Evolutionary conservation across 805 yeast genomes (phyloP).

Genomic region (Hanseniaspora guilliermondii): DNA sequence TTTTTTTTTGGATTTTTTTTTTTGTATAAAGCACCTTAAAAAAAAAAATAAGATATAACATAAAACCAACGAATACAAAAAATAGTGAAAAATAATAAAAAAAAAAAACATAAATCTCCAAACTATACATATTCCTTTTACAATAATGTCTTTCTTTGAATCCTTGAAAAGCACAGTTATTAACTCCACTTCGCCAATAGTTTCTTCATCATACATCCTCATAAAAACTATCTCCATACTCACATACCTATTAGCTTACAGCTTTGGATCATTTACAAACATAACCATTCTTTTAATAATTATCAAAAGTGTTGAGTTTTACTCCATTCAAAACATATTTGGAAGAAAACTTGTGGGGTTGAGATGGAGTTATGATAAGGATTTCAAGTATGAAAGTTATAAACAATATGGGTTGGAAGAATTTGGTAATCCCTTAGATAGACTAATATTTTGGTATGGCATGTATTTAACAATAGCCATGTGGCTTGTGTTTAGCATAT

Average conservation of each 20-base stretch:
- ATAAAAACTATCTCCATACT: conserved; percentile 26
- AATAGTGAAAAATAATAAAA: neutral
- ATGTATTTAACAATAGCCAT: conserved; percentile 60
- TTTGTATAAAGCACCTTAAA: neutral
- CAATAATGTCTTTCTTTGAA: neutral
- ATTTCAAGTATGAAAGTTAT: conserved; percentile 26
- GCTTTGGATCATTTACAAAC: conserved; percentile 22
- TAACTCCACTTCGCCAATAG: conserved; percentile 27
- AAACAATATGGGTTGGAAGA: conserved; percentile 33
- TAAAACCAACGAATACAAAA: too few relatives aligned
- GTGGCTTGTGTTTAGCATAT: conserved; percentile 63
- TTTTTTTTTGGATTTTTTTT: neutral
- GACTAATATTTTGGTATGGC: conserved; percentile 3
- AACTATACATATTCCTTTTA: too few relatives aligned
- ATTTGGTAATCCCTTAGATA: conserved; percentile 4
- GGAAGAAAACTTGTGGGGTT: conserved; percentile 85
- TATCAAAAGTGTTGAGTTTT: conserved; percentile 76
- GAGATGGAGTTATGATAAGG: conserved; percentile 88
- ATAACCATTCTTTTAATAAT: conserved; percentile 68
- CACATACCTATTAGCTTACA: conserved; percentile 23
- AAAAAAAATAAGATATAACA: neutral
- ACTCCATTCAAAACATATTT: conserved; percentile 83
- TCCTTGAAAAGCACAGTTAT: conserved; percentile 25
- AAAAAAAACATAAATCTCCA: neutral
- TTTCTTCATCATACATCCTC: conserved; percentile 23